Evolutionary conservation across 176 grass and related monocot species (phyloP).

Genomic region (Oropetium thomaeum): DNA sequence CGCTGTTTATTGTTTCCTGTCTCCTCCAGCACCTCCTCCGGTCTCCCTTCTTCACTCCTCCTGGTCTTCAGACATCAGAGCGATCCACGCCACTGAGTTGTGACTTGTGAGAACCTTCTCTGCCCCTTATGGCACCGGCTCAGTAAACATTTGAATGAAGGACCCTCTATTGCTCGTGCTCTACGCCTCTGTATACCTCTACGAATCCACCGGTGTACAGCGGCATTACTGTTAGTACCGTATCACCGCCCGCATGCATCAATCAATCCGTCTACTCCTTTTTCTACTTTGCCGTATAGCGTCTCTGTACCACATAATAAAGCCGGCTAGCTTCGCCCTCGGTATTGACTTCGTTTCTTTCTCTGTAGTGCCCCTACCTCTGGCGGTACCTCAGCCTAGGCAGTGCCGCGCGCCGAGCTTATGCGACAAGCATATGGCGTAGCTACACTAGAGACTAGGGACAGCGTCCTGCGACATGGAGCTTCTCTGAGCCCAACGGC

Average conservation of each 20-base stretch:
- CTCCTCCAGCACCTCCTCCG: not conserved
- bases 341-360: slow-evolving; percentile 43
- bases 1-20: not conserved
- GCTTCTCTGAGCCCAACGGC: slow-evolving; percentile 4
- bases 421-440: slow-evolving; percentile 17
- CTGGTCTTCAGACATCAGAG: not conserved
- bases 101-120: slow-evolving; percentile 32
- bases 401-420: not conserved
- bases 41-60: not conserved
- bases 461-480: slow-evolving; percentile 29
- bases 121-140: not conserved
- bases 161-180: not conserved
- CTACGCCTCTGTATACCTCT: not conserved
- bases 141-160: not conserved
- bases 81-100: too few relatives aligned
- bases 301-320: not conserved
- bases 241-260: slow-evolving; percentile 11
- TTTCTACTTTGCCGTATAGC: slow-evolving; percentile 32
- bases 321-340: slow-evolving; percentile 11
- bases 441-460: not conserved
- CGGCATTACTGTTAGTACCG: not conserved
- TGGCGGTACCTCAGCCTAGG: not conserved
- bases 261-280: slow-evolving; percentile 8
- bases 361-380: not conserved
- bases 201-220: not conserved